These are phyloP conservation scores for Schizosaccharomyces octosporus DNA, from an alignment of 805 yeast genomes.

Conservation along the genomic window DNA sequence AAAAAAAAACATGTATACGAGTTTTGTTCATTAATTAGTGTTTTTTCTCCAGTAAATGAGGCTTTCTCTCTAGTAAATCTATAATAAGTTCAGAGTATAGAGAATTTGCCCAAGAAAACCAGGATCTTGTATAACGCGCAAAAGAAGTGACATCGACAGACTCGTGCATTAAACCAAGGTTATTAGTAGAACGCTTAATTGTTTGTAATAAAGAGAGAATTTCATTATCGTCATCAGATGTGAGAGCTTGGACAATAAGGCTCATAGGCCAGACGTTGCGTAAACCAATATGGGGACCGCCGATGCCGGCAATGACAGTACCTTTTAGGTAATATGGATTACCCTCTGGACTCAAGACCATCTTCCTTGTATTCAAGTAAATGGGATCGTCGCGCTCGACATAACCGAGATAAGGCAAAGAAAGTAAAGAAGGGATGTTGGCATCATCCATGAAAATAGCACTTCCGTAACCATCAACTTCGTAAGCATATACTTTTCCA, in stretches of 20 bases:
- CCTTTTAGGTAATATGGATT: conserved; percentile 63
- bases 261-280: conserved; percentile 81
- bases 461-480: conserved; percentile 71
- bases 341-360: conserved; percentile 43
- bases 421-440: conserved; percentile 49
- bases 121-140: conserved; percentile 44
- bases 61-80: conserved; percentile 47
- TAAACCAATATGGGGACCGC: conserved; percentile 78
- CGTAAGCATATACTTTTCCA: conserved; percentile 69
- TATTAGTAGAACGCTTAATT: conserved; percentile 39
- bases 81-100: conserved; percentile 76
- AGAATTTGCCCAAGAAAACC: conserved; percentile 90
- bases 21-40: background rate
- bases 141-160: conserved; percentile 36
- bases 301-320: conserved; percentile 42
- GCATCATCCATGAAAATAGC: conserved; percentile 60
- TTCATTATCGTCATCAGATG: conserved; percentile 47
- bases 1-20: no score
- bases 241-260: conserved; percentile 46
- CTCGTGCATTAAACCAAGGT: conserved; percentile 68
- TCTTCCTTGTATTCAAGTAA: conserved; percentile 54
- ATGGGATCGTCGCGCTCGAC: conserved; percentile 25
- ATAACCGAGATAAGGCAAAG: conserved; percentile 62
- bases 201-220: conserved; percentile 25
- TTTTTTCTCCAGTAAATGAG: conserved; percentile 26